Percentiles rank a stretch among this genome's conserved stretches.
Evolutionary conservation across 148 eudicot genomes (phyloP).

Genomic region (Vaccinium darrowii): DNA sequence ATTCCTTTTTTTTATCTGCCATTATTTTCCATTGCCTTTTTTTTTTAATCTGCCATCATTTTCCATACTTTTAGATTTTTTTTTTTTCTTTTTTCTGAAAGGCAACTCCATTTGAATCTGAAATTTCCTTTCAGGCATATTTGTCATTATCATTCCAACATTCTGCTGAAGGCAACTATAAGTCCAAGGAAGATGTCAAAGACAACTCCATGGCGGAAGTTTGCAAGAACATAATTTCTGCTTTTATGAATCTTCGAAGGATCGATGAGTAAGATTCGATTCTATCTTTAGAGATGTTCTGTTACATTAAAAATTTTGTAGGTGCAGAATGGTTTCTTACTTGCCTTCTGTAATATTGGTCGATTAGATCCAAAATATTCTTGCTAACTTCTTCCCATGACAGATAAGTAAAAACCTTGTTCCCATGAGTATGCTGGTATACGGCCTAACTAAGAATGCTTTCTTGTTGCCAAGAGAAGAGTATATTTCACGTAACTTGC

Average conservation of each 20-base stretch:
- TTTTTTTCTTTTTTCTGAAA: no score
- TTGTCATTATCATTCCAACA: constrained; percentile 44
- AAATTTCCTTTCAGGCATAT: constrained; percentile 57
- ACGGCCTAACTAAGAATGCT: neutral
- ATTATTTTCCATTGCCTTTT: no score
- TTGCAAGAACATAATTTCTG: constrained; percentile 56
- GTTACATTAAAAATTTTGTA: neutral
- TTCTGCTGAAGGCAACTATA: constrained; percentile 37
- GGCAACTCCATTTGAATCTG: neutral
- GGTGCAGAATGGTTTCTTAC: neutral
- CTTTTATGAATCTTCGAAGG: constrained; percentile 56
- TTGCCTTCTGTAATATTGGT: neutral
- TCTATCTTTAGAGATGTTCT: constrained; percentile 1
- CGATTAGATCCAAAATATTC: neutral
- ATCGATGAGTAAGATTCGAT: constrained; percentile 47
- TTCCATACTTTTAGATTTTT: neutral
- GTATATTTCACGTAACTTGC: neutral
- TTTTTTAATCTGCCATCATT: neutral
- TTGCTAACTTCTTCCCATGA: neutral
- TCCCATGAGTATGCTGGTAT: neutral
- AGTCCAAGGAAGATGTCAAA: constrained; percentile 30
- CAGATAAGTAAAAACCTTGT: neutral
- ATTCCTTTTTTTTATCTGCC: no score
- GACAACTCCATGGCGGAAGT: constrained; percentile 44
- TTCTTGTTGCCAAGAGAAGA: neutral